These are phyloP conservation scores for Hypoxylon fragiforme DNA, from an alignment of 495 filamentous ascomycete species.

Conservation along the genomic window DNA sequence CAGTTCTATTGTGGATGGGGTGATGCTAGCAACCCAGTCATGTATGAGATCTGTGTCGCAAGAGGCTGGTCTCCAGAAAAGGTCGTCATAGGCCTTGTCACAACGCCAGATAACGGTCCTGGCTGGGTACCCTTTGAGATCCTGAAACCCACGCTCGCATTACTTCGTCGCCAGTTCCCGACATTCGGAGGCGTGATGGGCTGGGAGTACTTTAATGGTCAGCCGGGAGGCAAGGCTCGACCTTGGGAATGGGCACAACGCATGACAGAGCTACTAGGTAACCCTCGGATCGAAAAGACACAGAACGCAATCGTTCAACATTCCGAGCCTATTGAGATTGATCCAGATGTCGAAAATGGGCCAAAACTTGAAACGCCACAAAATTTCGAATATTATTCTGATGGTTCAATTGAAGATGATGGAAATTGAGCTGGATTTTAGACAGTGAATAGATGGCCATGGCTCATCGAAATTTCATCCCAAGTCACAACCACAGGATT, in stretches of 20 bases:
- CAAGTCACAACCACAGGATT: not conserved
- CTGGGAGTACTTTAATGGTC: conserved; percentile 83
- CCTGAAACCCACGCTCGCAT: conserved; percentile 44
- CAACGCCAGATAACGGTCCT: conserved; percentile 67
- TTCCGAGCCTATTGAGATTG: conserved; percentile 5
- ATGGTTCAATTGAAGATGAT: conserved; percentile 7
- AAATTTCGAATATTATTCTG: conserved; percentile 33
- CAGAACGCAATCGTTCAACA: not conserved
- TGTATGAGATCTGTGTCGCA: conserved; percentile 66
- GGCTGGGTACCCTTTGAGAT: conserved; percentile 43
- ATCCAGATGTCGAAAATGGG: conserved; percentile 16
- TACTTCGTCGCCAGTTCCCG: conserved; percentile 56
- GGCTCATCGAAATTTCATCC: not conserved
- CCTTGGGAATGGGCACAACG: conserved; percentile 74
- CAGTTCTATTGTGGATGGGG: conserved; percentile 90
- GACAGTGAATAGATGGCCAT: not conserved
- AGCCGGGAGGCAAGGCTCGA: conserved; percentile 56
- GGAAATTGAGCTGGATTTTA: not conserved
- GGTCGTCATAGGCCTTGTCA: conserved; percentile 73
- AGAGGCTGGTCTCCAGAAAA: conserved; percentile 66
- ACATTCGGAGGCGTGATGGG: conserved; percentile 81
- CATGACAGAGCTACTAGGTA: conserved; percentile 59
- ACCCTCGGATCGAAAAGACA: conserved; percentile 12
- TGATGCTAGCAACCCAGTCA: conserved; percentile 56
- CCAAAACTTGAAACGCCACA: conserved; percentile 8